These are phyloP conservation scores for Ustilago vetiveriae DNA, from an alignment of 1,284 basidiomycete genomes.

Conservation along the genomic window DNA sequence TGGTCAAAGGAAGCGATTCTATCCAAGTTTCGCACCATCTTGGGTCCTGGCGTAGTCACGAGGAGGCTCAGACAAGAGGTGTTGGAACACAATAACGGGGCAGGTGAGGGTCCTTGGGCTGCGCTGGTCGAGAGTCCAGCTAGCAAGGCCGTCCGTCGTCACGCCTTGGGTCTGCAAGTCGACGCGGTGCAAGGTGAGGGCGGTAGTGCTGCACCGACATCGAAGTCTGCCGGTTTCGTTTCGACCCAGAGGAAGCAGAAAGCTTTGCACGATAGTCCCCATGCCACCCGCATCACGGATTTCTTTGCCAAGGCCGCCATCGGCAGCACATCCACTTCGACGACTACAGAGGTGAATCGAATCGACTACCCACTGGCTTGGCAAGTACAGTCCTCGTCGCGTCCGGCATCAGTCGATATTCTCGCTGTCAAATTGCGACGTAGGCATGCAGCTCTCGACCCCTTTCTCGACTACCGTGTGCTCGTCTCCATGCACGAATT, in stretches of 20 bases:
- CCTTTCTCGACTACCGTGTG: constrained; percentile 27
- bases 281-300: constrained; percentile 38
- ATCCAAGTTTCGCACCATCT: constrained; percentile 23
- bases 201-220: no score
- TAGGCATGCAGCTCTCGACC: constrained; percentile 28
- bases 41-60: constrained; percentile 25
- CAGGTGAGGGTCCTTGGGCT: constrained; percentile 25
- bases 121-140: constrained; percentile 36
- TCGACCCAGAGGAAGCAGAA: constrained; percentile 7
- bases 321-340: neutral
- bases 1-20: constrained; percentile 29
- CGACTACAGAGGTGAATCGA: neutral
- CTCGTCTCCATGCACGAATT: constrained; percentile 23
- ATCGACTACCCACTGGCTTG: no score
- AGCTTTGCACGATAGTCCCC: constrained; percentile 26
- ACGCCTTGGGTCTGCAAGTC: constrained; percentile 8
- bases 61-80: constrained; percentile 29
- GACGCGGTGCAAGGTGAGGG: no score
- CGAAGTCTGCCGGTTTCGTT: neutral
- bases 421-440: constrained; percentile 24
- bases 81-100: constrained; percentile 15
- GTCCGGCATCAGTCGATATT: constrained; percentile 10
- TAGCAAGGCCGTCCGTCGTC: constrained; percentile 18
- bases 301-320: constrained; percentile 27
- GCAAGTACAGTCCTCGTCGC: no score